A percentile compares a stretch with the other conserved stretches of the same genome.
phyloP scores from a whole-genome alignment of 768 basidiomycete species.

The Hericium rajendrae region DNA sequence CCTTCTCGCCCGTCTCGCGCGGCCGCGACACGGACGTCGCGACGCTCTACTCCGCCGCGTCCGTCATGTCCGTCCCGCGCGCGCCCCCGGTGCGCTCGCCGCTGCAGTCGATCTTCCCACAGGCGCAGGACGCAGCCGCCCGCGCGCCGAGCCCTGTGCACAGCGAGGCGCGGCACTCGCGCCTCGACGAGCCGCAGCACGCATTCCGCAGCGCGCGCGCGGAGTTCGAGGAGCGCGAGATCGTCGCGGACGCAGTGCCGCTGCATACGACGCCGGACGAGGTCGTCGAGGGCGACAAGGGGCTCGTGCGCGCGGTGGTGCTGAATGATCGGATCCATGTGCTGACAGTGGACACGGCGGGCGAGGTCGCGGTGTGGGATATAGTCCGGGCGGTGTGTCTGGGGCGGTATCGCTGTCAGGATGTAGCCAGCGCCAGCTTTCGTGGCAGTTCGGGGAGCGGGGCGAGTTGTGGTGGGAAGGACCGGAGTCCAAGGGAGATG shows the following conservation, averaged over 20 bases:
- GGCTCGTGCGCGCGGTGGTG: constrained; percentile 72
- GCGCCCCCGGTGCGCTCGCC: constrained; percentile 25
- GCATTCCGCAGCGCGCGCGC: constrained; percentile 32
- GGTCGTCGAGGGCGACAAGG: constrained; percentile 65
- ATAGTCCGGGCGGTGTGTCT: constrained; percentile 69
- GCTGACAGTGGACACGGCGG: constrained; percentile 81
- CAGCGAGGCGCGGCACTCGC: constrained; percentile 12
- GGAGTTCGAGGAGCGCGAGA: constrained; percentile 62
- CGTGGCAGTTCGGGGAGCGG: constrained; percentile 34
- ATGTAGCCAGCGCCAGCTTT: constrained; percentile 50
- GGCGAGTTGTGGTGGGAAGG: constrained; percentile 29
- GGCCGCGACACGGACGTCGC: constrained; percentile 64
- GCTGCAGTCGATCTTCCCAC: constrained; percentile 26
- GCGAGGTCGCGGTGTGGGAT: constrained; percentile 90
- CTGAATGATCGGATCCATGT: constrained; percentile 88
- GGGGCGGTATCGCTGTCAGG: constrained; percentile 58
- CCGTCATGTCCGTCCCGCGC: constrained; percentile 58
- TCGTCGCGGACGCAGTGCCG: constrained; percentile 69
- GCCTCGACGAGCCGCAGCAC: constrained; percentile 21
- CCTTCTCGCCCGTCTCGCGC: constrained; percentile 34
- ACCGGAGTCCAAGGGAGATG: constrained; percentile 68
- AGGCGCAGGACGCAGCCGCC: constrained; percentile 17
- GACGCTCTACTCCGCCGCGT: constrained; percentile 80
- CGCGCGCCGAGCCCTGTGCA: constrained; percentile 23
- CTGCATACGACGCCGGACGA: constrained; percentile 48